phyloP scores from a whole-genome alignment of 2,329 filamentous ascomycete genomes.

The Clonostachys byssicola region DNA sequence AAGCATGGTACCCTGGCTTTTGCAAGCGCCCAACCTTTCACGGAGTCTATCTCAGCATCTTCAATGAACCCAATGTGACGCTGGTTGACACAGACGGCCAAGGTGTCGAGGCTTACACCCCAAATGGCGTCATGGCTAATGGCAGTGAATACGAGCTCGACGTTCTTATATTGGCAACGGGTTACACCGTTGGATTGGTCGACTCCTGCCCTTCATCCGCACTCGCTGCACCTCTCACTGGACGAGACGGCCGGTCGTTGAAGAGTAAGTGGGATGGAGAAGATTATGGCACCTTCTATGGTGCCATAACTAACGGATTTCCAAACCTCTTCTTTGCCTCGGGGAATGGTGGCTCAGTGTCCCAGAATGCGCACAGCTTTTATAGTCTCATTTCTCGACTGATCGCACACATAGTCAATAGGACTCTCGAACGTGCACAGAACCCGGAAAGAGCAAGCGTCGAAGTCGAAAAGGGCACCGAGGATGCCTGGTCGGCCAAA shows the following conservation, averaged over 20 bases:
- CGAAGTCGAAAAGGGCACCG: conserved; percentile 10
- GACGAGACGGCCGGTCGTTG: conserved; percentile 36
- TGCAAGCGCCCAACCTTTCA: conserved; percentile 63
- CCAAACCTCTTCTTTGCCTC: conserved; percentile 50
- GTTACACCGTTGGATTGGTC: conserved; percentile 17
- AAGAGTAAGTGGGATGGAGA: conserved; percentile 34
- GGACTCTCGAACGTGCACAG: conserved; percentile 27
- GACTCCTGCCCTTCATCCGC: conserved; percentile 14
- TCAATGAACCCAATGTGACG: conserved; percentile 54
- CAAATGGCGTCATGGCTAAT: conserved; percentile 38
- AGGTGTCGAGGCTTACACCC: conserved; percentile 40
- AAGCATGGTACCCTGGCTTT: conserved; percentile 56
- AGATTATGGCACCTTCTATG: conserved; percentile 47
- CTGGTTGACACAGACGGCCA: conserved; percentile 46
- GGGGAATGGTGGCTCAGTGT: conserved; percentile 25
- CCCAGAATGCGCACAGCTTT: neutral
- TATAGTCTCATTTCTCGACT: conserved; percentile 31
- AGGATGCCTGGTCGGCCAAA: conserved; percentile 20
- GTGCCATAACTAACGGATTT: conserved; percentile 39
- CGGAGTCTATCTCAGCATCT: conserved; percentile 52
- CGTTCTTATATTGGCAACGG: conserved; percentile 27
- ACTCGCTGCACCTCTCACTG: conserved; percentile 23
- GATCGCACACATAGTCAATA: conserved; percentile 32
- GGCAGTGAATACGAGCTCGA: conserved; percentile 43
- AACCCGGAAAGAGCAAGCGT: neutral